Conservation (phyloP, 345 rosid species). For the Gossypium bickii region DNA sequence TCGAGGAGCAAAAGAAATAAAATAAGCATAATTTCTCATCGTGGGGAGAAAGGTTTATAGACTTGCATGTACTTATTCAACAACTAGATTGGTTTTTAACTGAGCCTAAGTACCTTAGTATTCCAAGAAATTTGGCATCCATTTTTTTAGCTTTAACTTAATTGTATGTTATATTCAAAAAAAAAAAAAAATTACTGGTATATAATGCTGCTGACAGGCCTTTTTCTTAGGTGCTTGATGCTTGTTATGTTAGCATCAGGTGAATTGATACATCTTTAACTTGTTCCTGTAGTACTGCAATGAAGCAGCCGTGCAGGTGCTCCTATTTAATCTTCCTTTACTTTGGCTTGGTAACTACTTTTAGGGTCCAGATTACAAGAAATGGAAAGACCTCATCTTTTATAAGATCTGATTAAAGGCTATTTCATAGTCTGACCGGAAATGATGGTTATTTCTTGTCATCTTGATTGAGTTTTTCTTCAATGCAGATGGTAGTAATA, state of each 20-base stretch:
- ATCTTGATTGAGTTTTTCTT: constrained; percentile 31
- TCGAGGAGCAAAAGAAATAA: background rate
- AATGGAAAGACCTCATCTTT: background rate
- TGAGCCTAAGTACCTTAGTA: background rate
- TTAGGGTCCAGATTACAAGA: background rate
- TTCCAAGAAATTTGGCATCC: background rate
- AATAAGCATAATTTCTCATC: background rate
- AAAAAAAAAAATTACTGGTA: background rate
- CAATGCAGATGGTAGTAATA: constrained; percentile 45
- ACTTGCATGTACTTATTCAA: background rate
- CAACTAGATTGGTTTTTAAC: background rate
- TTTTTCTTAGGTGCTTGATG: constrained; percentile 6
- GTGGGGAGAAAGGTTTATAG: background rate
- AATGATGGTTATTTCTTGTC: constrained; percentile 13
- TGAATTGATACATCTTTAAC: background rate
- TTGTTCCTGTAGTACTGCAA: background rate
- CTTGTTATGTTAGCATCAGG: constrained; percentile 6
- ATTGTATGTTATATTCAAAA: too few relatives aligned
- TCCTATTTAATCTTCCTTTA: background rate
- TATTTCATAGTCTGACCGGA: background rate
- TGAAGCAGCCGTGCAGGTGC: constrained; percentile 1
- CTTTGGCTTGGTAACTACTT: background rate
- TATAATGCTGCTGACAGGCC: background rate
- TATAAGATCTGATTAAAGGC: background rate
- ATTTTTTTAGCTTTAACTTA: background rate